Conservation (phyloP, 176 grass and related monocot species). For the Alloteropsis semialata region DNA sequence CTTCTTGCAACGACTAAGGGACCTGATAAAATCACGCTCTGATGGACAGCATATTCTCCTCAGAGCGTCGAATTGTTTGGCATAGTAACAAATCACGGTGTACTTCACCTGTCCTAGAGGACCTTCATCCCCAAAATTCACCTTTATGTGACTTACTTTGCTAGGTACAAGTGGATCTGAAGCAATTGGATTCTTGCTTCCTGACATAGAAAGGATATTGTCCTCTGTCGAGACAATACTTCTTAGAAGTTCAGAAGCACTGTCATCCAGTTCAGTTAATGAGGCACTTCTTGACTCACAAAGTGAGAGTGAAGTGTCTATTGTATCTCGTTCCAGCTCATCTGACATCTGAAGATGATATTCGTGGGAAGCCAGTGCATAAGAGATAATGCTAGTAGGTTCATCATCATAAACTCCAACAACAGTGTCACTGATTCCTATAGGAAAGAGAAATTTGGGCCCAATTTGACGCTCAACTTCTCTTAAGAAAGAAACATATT, state of each 20-base stretch:
- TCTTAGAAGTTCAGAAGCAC: constrained; percentile 64
- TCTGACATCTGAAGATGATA: constrained; percentile 83
- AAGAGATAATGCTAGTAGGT: constrained; percentile 91
- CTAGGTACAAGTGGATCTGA: constrained; percentile 48
- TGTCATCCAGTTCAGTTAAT: constrained; percentile 62
- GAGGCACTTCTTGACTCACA: constrained; percentile 50
- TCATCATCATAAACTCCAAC: constrained; percentile 86
- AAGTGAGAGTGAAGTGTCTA: constrained; percentile 28
- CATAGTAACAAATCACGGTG: constrained; percentile 91
- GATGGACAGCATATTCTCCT: constrained; percentile 93
- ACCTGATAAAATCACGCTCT: constrained; percentile 93
- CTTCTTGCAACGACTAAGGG: constrained; percentile 96
- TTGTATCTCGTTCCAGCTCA: constrained; percentile 47
- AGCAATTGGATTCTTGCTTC: constrained; percentile 39
- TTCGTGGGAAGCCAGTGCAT: constrained; percentile 70
- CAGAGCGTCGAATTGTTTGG: constrained; percentile 73
- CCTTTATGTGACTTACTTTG: constrained; percentile 74
- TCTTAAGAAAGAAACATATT: constrained; percentile 51
- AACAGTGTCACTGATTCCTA: constrained; percentile 83
- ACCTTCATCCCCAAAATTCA: constrained; percentile 86
- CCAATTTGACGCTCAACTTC: constrained; percentile 56
- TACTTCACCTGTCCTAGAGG: constrained; percentile 75
- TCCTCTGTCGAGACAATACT: constrained; percentile 53
- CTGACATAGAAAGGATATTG: constrained; percentile 43
- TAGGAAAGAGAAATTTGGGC: constrained; percentile 78